phyloP scores from a whole-genome alignment of 108 stramenopile genomes.

The Cylindrotheca closterium region DNA sequence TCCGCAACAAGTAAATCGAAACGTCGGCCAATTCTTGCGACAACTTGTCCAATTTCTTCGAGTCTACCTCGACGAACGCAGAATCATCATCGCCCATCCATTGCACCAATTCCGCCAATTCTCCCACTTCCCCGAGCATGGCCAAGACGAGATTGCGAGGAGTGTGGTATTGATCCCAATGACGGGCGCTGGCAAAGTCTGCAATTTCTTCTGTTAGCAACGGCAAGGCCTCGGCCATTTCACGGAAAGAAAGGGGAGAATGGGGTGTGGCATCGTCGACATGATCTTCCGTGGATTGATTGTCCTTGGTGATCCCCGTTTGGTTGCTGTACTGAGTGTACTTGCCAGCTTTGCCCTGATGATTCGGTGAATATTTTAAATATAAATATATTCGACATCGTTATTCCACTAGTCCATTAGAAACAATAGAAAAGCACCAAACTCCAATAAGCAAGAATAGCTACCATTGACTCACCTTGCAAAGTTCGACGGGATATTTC shows the following conservation, averaged over 20 bases:
- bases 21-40: conserved; percentile 94
- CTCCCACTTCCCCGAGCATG: conserved; percentile 89
- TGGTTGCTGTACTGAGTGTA: conserved; percentile 76
- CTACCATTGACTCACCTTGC: conserved; percentile 47
- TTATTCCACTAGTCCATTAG: no score
- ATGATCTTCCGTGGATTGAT: conserved; percentile 54
- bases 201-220: conserved; percentile 35
- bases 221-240: not conserved
- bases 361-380: no score
- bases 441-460: no score
- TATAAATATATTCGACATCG: no score
- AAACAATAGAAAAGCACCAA: no score
- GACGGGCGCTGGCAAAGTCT: conserved; percentile 63
- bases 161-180: conserved; percentile 81
- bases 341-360: conserved; percentile 63
- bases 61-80: not conserved
- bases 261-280: not conserved
- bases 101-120: conserved; percentile 90
- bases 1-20: conserved; percentile 83
- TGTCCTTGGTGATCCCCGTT: conserved; percentile 75
- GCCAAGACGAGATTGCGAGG: conserved; percentile 87
- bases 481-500: conserved; percentile 88
- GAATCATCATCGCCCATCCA: conserved; percentile 66
- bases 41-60: conserved; percentile 59
- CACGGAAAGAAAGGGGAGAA: not conserved